Conservation (phyloP, 164 flowering plant genomes). For the Chloranthus sessilifolius region DNA sequence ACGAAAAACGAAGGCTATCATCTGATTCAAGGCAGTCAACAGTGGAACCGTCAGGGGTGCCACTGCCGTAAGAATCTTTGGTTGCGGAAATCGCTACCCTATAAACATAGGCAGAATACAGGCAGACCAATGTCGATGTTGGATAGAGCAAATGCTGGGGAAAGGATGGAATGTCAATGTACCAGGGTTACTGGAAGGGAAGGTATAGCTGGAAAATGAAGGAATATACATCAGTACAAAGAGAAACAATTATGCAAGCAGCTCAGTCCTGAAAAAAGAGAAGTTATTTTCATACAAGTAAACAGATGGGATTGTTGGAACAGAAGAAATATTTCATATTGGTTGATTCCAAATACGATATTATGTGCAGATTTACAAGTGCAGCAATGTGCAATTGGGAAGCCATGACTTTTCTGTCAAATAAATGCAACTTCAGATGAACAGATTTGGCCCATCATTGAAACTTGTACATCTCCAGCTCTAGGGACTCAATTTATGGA, state of each 20-base stretch:
- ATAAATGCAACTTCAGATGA: constrained; percentile 36
- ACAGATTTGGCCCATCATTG: constrained; percentile 33
- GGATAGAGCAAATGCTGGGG: constrained; percentile 1
- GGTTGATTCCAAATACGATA: constrained; percentile 38
- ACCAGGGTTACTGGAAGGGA: background rate
- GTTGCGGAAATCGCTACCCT: no score
- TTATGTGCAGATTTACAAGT: constrained; percentile 51
- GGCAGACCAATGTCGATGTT: background rate
- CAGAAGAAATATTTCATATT: constrained; percentile 38
- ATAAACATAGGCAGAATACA: background rate
- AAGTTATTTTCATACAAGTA: background rate
- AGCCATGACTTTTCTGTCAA: constrained; percentile 33
- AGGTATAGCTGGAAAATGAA: no score
- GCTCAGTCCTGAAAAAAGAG: no score
- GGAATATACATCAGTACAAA: no score
- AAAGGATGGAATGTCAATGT: background rate
- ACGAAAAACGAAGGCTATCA: no score
- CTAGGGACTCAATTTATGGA: constrained; percentile 60
- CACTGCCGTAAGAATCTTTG: no score
- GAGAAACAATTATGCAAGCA: no score
- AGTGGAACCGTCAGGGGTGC: no score
- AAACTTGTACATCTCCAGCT: constrained; percentile 61
- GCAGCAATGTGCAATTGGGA: constrained; percentile 33
- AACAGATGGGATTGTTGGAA: constrained; percentile 17
- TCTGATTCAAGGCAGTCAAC: no score